Base-by-base conservation (phyloP, 148 eudicot species). In the Vaccinium darrowii region DNA sequence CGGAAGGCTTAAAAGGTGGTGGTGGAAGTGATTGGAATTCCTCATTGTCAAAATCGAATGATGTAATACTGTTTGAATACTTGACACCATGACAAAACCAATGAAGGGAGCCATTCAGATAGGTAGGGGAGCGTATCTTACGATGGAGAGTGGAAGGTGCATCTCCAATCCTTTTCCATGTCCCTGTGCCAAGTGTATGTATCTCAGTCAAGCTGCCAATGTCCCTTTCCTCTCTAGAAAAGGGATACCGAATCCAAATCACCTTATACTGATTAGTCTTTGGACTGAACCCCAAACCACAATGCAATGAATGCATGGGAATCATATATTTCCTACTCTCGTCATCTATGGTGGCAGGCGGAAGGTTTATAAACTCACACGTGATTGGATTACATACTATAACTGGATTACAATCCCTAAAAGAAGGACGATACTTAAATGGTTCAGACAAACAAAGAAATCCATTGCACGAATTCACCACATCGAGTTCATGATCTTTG, bases 1-100 rank as follows among this genome's bases (percentile, higher is more conserved):
- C 16, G 6, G n/a, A 15, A 75, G 74, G 15, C 36, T 56, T 71
- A 72, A 79, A 60, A 65, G 56, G 25, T 9, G 88, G 89, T 7
- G 50, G 62, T 3, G 49, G 6, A 81, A 87, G 47, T 0, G 79
- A 23, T 58, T 82, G 85, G 62, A 87, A 87, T 63, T 18, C 21
- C 65, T 84, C 79, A n/a, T 7, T 76, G 62, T 87, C 83, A 51
- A 84, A 85, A 65, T 85, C 78, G 51, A 87, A 87, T 49, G 21
- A 87, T 27, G 81, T 27, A 21, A 87, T 51, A 18, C 15, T 33
- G 2, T 52, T n/a, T 15, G 19, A 43, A 43, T 43, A 43, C 47
- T 43, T 43, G 47, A 7, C 8, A 0, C 18, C 4, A 33, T 27
- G 5, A 78, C 62, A 65, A 6, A 84, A 16, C 85, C 85, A 87